These are phyloP conservation scores for Erysimum cheiri DNA, from an alignment of 441 rosid species.

Conservation along the genomic window DNA sequence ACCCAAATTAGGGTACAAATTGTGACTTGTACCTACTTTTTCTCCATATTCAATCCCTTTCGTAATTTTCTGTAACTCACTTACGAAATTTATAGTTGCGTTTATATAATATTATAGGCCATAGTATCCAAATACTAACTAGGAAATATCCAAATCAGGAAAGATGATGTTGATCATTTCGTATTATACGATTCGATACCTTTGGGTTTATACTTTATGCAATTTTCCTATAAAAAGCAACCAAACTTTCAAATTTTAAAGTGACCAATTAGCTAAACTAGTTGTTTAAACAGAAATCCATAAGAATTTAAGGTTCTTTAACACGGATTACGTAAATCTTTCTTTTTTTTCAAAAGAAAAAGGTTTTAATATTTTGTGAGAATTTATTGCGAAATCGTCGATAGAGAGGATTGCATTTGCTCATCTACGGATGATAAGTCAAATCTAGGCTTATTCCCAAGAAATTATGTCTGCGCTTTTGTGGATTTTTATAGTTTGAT, in stretches of 20 bases:
- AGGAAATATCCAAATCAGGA: slow-evolving; percentile 46
- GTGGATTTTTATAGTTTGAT: slow-evolving; percentile 15
- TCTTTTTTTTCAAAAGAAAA: too few species aligned
- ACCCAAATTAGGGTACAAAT: slow-evolving; percentile 40
- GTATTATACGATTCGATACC: slow-evolving; percentile 31
- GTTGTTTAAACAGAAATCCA: not conserved
- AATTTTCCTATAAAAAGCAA: slow-evolving; percentile 16
- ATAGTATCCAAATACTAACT: slow-evolving; percentile 40
- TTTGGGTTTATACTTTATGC: not conserved
- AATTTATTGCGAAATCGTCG: slow-evolving; percentile 20
- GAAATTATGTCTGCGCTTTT: slow-evolving; percentile 10
- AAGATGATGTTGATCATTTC: slow-evolving; percentile 42
- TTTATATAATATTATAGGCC: slow-evolving; percentile 35
- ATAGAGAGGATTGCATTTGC: slow-evolving; percentile 3
- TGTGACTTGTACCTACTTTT: slow-evolving; percentile 43
- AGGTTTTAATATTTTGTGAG: not conserved
- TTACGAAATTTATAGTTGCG: slow-evolving; percentile 23
- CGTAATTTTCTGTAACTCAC: slow-evolving; percentile 30
- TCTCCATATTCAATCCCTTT: slow-evolving; percentile 40
- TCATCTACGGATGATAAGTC: slow-evolving; percentile 33
- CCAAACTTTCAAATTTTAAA: not conserved
- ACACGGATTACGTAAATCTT: not conserved
- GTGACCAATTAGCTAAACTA: not conserved
- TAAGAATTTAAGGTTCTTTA: not conserved
- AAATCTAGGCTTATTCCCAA: slow-evolving; percentile 38